A percentile compares a stretch with the other conserved stretches of the same genome.
These are phyloP conservation scores for Psilocybe azurescens DNA, from an alignment of 768 basidiomycete species.

Conservation along the genomic window DNA sequence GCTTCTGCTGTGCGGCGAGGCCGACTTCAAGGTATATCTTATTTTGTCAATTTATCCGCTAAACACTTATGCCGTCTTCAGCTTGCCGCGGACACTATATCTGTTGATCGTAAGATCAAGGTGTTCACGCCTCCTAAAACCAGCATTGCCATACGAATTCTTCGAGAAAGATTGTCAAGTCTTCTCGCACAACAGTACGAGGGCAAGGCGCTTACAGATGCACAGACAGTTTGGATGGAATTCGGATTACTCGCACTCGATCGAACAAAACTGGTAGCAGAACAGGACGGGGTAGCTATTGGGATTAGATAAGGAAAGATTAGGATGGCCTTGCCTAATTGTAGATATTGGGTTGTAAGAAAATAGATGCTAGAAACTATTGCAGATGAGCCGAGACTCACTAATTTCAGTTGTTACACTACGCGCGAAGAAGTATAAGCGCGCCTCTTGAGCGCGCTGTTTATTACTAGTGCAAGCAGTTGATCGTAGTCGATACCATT, in stretches of 20 bases:
- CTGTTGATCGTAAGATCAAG: slow-evolving; percentile 86
- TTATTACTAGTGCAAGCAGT: slow-evolving; percentile 12
- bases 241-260: slow-evolving; percentile 68
- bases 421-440: background rate
- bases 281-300: slow-evolving; percentile 27
- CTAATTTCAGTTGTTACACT: background rate
- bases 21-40: slow-evolving; percentile 74
- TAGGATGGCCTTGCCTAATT: background rate
- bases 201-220: slow-evolving; percentile 58
- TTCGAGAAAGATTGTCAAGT: slow-evolving; percentile 66
- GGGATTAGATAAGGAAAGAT: slow-evolving; percentile 5
- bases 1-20: slow-evolving; percentile 86
- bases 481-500: slow-evolving; percentile 16
- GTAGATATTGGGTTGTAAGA: slow-evolving; percentile 1
- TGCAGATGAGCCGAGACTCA: background rate
- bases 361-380: background rate
- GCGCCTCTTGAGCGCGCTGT: slow-evolving; percentile 14
- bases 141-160: slow-evolving; percentile 78
- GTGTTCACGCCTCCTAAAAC: slow-evolving; percentile 74
- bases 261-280: slow-evolving; percentile 46
- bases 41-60: background rate
- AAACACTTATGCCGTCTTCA: slow-evolving; percentile 31
- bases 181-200: slow-evolving; percentile 73
- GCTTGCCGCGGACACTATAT: slow-evolving; percentile 72
- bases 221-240: slow-evolving; percentile 76